Base-by-base conservation (phyloP, 345 rosid species). In the Erodium maritimum region DNA sequence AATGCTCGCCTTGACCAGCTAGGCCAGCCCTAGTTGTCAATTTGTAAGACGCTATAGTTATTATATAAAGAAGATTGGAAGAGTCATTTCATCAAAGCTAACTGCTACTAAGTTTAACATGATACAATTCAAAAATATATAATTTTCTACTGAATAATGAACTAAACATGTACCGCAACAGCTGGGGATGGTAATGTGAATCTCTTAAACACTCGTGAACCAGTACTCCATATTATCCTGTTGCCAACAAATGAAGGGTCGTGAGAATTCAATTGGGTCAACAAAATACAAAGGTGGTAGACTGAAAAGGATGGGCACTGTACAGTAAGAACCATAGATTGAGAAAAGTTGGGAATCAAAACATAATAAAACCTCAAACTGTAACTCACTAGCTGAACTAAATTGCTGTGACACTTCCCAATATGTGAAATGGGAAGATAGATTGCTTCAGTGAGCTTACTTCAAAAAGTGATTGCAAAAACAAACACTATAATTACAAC, bases 221-320 rank as follows among this genome's bases (percentile, higher is more conserved):
- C 88, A 52, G 71, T 69, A 6, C 81, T 75, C 95, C 95, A 87
- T 61, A 79, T 80, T 53, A 84, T 79, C 65, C 95, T 87, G 71
- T 56, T 55, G 50, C 16, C 60, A 10, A 23, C n/a, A 57, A 24
- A 2, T 42, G n/a, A 16, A 52, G 6, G 12, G 2, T 56, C 18
- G 20, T 37, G 54, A 51, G 54, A 51, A 17, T 19, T 17, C 20
- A 51, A 23, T 17, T 17, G 48, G 14, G 48, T 3, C 12, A 42
- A 42, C 3, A 14, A 3, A 16, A 42, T 13, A 42, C 12, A 42
- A 42, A 6, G 9, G 1, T 29, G 37, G 9, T 11, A 29, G 5
- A 29, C 5, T 11, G 37, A 29, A 29, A 29, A n/a, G n/a, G n/a
- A n/a, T n/a, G n/a, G n/a, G n/a, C n/a, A n/a, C n/a, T 29, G 34